Evolutionary conservation across 2,329 filamentous ascomycete species (phyloP).

Genomic region (Exophiala xenobiotica): DNA sequence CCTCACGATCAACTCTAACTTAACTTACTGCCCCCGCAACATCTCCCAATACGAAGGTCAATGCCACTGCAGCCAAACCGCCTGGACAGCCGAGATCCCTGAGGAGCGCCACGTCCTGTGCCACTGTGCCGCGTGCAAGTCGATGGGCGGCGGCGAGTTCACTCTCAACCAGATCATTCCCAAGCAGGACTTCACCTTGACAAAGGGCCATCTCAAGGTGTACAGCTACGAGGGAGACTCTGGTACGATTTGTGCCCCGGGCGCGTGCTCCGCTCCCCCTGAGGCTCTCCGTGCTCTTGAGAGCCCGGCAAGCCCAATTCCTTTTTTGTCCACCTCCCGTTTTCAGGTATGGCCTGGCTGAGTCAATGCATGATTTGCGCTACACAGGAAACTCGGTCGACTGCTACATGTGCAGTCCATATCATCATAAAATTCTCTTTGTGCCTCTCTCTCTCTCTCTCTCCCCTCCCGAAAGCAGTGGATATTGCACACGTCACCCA

Average conservation of each 20-base stretch:
- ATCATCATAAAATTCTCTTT: no score
- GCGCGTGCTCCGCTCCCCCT: no score
- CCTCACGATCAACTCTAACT: background rate
- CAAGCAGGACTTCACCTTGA: constrained; percentile 51
- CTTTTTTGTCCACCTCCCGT: no score
- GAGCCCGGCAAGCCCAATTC: no score
- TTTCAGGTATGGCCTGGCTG: no score
- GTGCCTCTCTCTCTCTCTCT: no score
- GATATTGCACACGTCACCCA: no score
- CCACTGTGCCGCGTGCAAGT: constrained; percentile 60
- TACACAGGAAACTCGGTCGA: constrained; percentile 52
- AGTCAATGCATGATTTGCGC: background rate
- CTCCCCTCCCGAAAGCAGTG: no score
- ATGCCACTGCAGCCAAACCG: constrained; percentile 57
- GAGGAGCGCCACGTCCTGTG: constrained; percentile 47
- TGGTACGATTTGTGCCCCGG: constrained; percentile 41
- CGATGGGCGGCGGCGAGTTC: constrained; percentile 51
- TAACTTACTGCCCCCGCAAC: constrained; percentile 1
- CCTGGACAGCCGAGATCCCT: constrained; percentile 53
- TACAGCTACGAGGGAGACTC: constrained; percentile 60
- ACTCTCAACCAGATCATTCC: constrained; percentile 58
- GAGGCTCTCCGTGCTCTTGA: no score
- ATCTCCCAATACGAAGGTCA: constrained; percentile 44
- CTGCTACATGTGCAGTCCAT: constrained; percentile 60
- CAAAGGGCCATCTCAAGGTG: constrained; percentile 50